Base-by-base conservation (phyloP, 1,284 basidiomycete genomes). In the Puccinia hordei region DNA sequence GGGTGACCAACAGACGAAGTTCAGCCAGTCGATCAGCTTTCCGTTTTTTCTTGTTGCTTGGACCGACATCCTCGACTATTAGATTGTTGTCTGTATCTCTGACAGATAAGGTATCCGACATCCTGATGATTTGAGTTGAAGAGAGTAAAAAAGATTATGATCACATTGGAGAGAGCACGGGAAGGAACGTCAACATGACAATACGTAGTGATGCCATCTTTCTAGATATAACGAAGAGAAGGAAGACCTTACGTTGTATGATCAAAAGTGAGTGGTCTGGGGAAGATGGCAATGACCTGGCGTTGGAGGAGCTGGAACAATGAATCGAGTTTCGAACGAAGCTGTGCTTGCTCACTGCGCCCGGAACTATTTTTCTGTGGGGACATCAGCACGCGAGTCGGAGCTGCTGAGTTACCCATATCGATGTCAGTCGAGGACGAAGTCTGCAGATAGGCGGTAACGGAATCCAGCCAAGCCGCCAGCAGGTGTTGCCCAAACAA, bases 31-130 rank as follows among this genome's bases (percentile, higher is more conserved):
- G 41, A 51, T 69, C 66, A 33, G 66, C 66, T 51, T 69, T 46
- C 2, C 66, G 66, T n/a, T 69, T 69, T 24, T 69, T 69, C 66
- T 69, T 69, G 13, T 69, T 69, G 17, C 17, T n/a, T 2, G 66
- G 66, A 10, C 24, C 51, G 19, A 44, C 38, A 51, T 65, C 61
- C 22, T 65, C 35, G 27, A 10, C 61, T n/a, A 13, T 30, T 15
- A 0, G 30, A 27, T n/a, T 33, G 24, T 27, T 15, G 5, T 51
- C 35, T 19, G 24, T 22, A 6, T 49, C 66, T 69, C 66, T 49
- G 35, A 49, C 24, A 24, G 35, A 41, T 8, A n/a, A 44, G 41
- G n/a, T n/a, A 2, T 41, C 61, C 13, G 61, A 41, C 8, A 38
- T 30, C 19, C 61, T 65, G 30, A 41, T 38, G 2, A n/a, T n/a